phyloP scores from a whole-genome alignment of 129 eudicot genomes.

The Arctium minus region DNA sequence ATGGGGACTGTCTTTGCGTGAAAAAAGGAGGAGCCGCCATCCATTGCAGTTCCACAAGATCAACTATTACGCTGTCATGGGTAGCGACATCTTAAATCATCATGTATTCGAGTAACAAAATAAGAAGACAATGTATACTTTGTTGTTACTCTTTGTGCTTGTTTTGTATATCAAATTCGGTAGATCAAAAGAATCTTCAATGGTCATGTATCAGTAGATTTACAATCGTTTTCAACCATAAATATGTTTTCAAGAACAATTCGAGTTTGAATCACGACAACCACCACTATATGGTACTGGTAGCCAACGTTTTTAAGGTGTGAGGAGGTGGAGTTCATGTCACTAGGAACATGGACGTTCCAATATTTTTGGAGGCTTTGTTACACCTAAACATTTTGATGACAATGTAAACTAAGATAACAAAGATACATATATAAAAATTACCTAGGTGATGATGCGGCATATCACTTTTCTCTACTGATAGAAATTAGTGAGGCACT shows the following conservation, averaged over 20 bases:
- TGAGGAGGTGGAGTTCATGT: not conserved
- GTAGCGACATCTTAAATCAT: not conserved
- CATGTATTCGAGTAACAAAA: not conserved
- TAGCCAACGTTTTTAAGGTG: not conserved
- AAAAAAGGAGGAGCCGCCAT: not conserved
- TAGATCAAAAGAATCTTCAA: not conserved
- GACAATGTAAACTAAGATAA: no score
- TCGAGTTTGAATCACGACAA: not conserved
- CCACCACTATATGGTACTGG: not conserved
- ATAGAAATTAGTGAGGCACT: no score
- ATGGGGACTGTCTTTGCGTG: not conserved
- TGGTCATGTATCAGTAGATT: not conserved
- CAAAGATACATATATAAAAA: no score
- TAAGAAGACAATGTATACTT: not conserved
- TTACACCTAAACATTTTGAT: no score
- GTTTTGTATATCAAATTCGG: not conserved
- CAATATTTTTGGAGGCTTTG: no score
- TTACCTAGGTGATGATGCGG: no score
- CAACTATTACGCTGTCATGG: not conserved
- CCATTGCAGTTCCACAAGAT: not conserved
- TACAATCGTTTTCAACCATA: not conserved
- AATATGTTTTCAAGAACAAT: not conserved
- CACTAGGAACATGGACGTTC: no score
- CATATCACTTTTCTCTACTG: no score
- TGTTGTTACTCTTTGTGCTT: not conserved